Base-by-base conservation (phyloP, 106 monocot genomes). In the Platanthera guangdongensis region DNA sequence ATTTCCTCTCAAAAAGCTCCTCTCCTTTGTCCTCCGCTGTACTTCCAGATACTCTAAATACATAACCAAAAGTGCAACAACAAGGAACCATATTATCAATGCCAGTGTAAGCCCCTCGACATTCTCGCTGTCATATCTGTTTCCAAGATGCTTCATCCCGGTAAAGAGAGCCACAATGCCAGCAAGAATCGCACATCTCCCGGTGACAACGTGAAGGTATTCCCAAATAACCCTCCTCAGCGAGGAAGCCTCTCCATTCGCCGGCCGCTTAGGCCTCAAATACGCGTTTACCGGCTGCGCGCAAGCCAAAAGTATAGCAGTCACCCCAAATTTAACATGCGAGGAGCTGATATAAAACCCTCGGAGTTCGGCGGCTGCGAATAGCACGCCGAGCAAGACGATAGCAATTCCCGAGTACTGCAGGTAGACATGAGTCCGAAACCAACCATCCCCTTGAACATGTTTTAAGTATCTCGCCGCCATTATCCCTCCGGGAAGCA, bases 401-500 rank as follows among this genome's bases (percentile, higher is more conserved):
- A 97, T 91, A 50, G 87, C 72, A 51, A 94, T 87, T n/a, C 93
- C 93, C 54, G 89, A 93, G 50, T 86, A 97, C 78, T 97, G 96
- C 78, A 97, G 77, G 78, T 91, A 97, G 57, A 86, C 87, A 81
- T 97, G 96, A 50, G 85, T 76, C 78, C 83, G 85, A 60, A 78
- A 97, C 96, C 96, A 97, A 5, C 90, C 83, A 73, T 94, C 83
- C 74, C 89, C 89, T 79, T 97, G 89, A 51, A 89, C 84, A 86
- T 85, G 93, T 72, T 93, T 97, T 48, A 97, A 78, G 72, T 93
- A 97, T 72, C 96, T 85, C 30, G 93, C 96, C 65, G 93, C 85
- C 80, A 97, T 67, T 71, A 97, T 89, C 49, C 96, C 96, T 30
- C 93, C 93, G 13, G 96, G 96, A 62, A 97, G 82, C 77, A 97